These are phyloP conservation scores for Backusella westeae DNA, from an alignment of 192 early-diverging fungal species.

Conservation along the genomic window DNA sequence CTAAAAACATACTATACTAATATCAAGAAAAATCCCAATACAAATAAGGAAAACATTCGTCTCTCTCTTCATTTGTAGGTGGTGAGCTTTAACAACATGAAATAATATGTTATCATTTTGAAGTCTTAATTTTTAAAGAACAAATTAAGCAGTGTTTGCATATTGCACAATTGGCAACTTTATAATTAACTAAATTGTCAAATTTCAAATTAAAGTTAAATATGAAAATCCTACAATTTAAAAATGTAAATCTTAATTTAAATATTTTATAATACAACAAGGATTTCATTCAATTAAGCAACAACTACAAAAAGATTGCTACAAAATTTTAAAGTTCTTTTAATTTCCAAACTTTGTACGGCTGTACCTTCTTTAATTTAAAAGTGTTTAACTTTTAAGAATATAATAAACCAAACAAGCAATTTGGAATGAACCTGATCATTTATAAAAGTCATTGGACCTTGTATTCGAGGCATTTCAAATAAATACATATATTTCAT, in stretches of 20 bases:
- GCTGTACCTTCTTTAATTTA: too few species aligned
- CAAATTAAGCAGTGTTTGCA: not conserved
- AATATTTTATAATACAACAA: not conserved
- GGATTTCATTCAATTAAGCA: too few species aligned
- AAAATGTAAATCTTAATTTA: not conserved
- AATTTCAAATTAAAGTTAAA: too few species aligned
- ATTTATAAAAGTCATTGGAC: too few species aligned
- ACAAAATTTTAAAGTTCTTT: too few species aligned
- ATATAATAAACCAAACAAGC: too few species aligned
- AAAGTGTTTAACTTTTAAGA: too few species aligned
- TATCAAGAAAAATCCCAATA: not conserved
- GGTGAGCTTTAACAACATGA: not conserved
- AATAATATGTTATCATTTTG: not conserved
- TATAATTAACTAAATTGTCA: not conserved
- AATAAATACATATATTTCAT: too few species aligned
- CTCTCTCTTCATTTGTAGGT: not conserved
- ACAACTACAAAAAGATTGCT: too few species aligned
- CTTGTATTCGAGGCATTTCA: too few species aligned
- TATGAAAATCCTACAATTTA: not conserved
- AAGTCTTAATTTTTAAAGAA: not conserved
- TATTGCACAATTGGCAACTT: not conserved
- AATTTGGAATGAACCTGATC: too few species aligned
- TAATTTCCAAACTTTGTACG: too few species aligned
- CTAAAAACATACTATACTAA: not conserved
- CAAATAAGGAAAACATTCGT: not conserved